phyloP scores from a whole-genome alignment of 257 asterid species.

The Paulownia fortunei region DNA sequence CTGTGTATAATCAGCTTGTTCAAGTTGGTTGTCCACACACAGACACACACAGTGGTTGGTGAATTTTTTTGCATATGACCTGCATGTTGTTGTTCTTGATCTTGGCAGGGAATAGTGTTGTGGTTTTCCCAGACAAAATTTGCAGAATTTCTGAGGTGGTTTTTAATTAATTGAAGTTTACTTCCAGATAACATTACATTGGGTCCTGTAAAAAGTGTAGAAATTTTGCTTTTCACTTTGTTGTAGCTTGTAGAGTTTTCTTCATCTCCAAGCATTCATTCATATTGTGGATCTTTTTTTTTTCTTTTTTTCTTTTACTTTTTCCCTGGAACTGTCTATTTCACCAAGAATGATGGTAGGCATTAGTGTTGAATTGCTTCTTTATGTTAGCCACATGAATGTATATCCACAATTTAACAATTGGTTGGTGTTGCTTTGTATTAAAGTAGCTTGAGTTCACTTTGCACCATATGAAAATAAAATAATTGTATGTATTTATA shows the following conservation, averaged over 20 bases:
- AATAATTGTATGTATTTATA: slow-evolving; percentile 16
- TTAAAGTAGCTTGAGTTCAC: slow-evolving; percentile 21
- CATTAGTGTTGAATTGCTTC: slow-evolving; percentile 13
- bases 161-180: neutral
- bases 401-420: slow-evolving; percentile 29
- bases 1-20: neutral
- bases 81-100: neutral
- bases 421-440: slow-evolving; percentile 31
- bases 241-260: slow-evolving; percentile 28
- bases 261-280: slow-evolving; percentile 43
- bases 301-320: neutral
- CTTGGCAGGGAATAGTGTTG: neutral
- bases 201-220: slow-evolving; percentile 36
- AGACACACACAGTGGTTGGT: neutral
- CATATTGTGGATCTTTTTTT: neutral
- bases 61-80: neutral
- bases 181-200: neutral
- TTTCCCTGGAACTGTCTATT: slow-evolving; percentile 19
- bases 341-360: slow-evolving; percentile 21
- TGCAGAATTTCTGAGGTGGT: slow-evolving; percentile 23
- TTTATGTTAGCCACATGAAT: slow-evolving; percentile 26
- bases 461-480: slow-evolving; percentile 30
- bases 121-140: neutral
- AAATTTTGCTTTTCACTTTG: slow-evolving; percentile 30
- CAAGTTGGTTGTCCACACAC: neutral